Conservation (phyloP, 1,284 basidiomycete species). For the Mycena sp. region DNA sequence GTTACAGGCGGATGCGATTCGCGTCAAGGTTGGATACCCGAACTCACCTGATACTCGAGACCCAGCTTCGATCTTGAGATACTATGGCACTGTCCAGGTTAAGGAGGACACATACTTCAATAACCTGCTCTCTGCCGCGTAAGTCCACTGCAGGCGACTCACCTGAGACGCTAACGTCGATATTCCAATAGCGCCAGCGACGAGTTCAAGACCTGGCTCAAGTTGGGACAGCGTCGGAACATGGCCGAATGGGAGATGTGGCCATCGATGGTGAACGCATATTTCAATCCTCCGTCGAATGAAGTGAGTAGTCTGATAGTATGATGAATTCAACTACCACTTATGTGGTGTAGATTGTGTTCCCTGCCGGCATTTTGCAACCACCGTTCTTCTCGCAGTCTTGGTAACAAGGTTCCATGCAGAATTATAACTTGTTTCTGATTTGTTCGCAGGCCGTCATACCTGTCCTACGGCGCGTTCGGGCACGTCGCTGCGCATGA, state of each 20-base stretch:
- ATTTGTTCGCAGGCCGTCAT: constrained; percentile 72
- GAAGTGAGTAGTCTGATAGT: constrained; percentile 55
- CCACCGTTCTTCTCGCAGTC: constrained; percentile 90
- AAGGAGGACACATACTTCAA: constrained; percentile 82
- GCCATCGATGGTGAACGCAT: constrained; percentile 83
- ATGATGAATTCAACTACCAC: neutral
- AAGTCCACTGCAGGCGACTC: constrained; percentile 35
- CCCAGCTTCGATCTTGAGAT: constrained; percentile 75
- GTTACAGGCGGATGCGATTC: constrained; percentile 76
- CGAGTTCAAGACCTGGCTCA: constrained; percentile 75
- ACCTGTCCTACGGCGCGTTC: constrained; percentile 92
- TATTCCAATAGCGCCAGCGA: constrained; percentile 57
- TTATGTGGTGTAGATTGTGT: constrained; percentile 77
- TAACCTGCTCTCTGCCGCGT: constrained; percentile 80
- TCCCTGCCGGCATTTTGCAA: constrained; percentile 95
- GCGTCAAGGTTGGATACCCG: constrained; percentile 91
- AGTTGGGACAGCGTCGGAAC: constrained; percentile 80
- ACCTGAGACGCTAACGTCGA: neutral
- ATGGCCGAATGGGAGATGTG: constrained; percentile 90
- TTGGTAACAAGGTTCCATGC: constrained; percentile 61
- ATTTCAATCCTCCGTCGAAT: constrained; percentile 83
- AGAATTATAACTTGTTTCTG: neutral
- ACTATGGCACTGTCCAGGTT: constrained; percentile 80
- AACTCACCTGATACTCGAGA: constrained; percentile 84
- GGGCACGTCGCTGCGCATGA: constrained; percentile 92